Base-by-base conservation (phyloP, 805 yeast species). In the Metschnikowia borealis region DNA sequence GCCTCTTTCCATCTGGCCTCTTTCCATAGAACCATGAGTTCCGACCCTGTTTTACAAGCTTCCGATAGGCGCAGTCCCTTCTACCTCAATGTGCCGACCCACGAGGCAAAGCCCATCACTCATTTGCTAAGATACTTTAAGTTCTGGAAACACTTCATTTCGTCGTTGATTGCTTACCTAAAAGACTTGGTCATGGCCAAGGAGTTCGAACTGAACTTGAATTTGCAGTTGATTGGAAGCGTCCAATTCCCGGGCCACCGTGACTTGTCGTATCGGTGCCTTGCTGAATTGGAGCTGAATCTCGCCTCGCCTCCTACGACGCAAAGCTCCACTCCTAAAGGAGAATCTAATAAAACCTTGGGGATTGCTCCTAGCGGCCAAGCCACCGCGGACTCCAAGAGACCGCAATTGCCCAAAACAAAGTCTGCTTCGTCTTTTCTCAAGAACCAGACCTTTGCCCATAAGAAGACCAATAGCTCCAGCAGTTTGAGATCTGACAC, bases 131-230 rank as follows among this genome's bases (percentile, higher is more conserved):
- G 50, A 20, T 73, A 65, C 54, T 73, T 73, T 66, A 71, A 69
- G 59, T 62, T 62, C 46, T 73, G 76, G 72, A 72, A 71, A 57
- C 63, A 62, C 47, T 68, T 72, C 47, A 69, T 73, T 52, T 65
- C 65, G 51, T 63, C 74, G 8, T 57, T 73, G 46, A 62, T 70
- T 7, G 61, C 65, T 46, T 73, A 73, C 53, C 62, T 70, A 41
- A 69, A 65, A 51, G 77, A 80, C 57, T 65, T 78, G 50, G 64
- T 77, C 35, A 63, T 79, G 47, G 78, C 79, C 49, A 79, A 78
- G 61, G 81, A 73, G 54, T 63, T 62, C 39, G 66, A 63, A 45
- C 61, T 63, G 58, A 63, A 71, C 55, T 57, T 73, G 48, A 67
- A 67, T 46, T 62, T 60, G 47, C 78, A 73, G 57, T 55, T 73